A percentile compares a stretch with the other conserved stretches of the same genome.
Evolutionary conservation across 495 filamentous ascomycete species (phyloP).

Genomic region (Stereocaulon alpinum): DNA sequence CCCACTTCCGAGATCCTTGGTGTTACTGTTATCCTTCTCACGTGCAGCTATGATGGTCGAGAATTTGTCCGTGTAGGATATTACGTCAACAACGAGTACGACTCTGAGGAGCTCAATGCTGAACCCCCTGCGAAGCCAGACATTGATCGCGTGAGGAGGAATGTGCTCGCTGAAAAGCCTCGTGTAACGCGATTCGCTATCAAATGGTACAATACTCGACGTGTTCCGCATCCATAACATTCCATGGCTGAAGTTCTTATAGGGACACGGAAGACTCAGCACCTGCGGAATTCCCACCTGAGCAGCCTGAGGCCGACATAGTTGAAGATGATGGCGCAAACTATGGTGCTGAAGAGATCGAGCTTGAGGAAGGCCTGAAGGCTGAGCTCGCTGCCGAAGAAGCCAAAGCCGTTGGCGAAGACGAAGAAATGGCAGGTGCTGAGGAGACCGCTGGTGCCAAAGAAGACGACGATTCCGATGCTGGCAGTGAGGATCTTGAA

Average conservation of each 20-base stretch:
- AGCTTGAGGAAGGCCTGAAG: slow-evolving; percentile 42
- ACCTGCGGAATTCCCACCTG: slow-evolving; percentile 89
- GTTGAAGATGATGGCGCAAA: slow-evolving; percentile 71
- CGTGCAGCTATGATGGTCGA: slow-evolving; percentile 88
- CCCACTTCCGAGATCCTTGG: slow-evolving; percentile 90
- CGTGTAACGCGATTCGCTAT: slow-evolving; percentile 97
- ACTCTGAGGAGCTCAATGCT: slow-evolving; percentile 73
- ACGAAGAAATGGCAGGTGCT: slow-evolving; percentile 75
- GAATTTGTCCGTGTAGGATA: slow-evolving; percentile 98
- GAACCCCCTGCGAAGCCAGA: slow-evolving; percentile 87
- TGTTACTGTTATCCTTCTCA: slow-evolving; percentile 92
- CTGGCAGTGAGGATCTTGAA: slow-evolving; percentile 92
- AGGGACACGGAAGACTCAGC: slow-evolving; percentile 97
- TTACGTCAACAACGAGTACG: slow-evolving; percentile 98
- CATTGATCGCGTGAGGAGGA: slow-evolving; percentile 81
- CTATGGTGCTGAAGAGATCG: slow-evolving; percentile 70
- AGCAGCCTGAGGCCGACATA: slow-evolving; percentile 89
- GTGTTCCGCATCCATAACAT: not conserved
- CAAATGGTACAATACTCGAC: slow-evolving; percentile 63
- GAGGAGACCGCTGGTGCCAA: slow-evolving; percentile 44
- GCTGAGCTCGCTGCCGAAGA: slow-evolving; percentile 51
- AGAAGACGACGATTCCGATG: slow-evolving; percentile 70
- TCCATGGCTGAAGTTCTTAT: not conserved
- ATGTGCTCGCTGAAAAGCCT: slow-evolving; percentile 92
- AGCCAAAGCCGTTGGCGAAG: slow-evolving; percentile 41